These are phyloP conservation scores for Dovyalis caffra DNA, from an alignment of 345 rosid species.

Conservation along the genomic window DNA sequence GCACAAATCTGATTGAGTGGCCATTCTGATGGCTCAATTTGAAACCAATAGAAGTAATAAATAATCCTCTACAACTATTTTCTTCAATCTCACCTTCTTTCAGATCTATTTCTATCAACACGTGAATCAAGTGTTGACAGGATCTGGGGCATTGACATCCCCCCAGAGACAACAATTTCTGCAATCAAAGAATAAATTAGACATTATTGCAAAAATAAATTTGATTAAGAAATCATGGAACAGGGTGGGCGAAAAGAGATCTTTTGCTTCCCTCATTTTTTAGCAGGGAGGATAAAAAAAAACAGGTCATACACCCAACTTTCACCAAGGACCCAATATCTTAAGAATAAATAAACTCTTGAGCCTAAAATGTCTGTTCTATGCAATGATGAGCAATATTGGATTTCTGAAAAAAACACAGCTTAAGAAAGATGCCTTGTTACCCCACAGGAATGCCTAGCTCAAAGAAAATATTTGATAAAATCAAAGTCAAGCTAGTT, in stretches of 20 bases:
- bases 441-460: not conserved
- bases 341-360: not conserved
- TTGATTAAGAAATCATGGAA: not conserved
- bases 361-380: not conserved
- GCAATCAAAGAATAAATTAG: conserved; percentile 30
- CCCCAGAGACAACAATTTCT: conserved; percentile 98
- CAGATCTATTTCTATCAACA: conserved; percentile 58
- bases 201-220: not conserved
- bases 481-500: not conserved
- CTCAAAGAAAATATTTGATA: not conserved
- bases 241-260: not conserved
- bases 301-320: not conserved
- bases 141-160: conserved; percentile 97
- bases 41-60: conserved; percentile 12
- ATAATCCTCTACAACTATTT: conserved; percentile 26
- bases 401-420: not conserved
- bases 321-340: not conserved
- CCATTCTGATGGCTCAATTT: conserved; percentile 9
- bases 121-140: conserved; percentile 61
- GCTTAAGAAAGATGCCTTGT: not conserved
- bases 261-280: conserved; percentile 1
- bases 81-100: conserved; percentile 53
- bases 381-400: not conserved
- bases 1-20: conserved; percentile 4
- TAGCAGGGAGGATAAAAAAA: not conserved